phyloP scores from a whole-genome alignment of 2,329 filamentous ascomycete genomes.

The Cercospora canescens region DNA sequence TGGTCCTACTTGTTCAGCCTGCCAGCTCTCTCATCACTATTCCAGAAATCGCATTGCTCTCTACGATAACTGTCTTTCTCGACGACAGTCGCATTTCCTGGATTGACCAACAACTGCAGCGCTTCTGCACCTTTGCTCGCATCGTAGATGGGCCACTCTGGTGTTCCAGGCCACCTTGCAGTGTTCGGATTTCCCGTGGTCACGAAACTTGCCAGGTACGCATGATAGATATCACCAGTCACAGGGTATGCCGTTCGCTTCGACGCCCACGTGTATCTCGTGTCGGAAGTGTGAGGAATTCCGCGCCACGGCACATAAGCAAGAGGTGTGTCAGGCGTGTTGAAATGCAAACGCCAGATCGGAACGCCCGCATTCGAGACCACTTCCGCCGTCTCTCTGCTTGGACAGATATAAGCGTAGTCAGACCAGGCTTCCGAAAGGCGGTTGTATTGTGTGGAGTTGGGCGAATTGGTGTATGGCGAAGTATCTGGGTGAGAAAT shows the following conservation, averaged over 20 bases:
- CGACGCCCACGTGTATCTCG: constrained; percentile 18
- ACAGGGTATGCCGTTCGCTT: constrained; percentile 9
- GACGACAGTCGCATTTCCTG: constrained; percentile 16
- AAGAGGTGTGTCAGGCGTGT: constrained; percentile 12
- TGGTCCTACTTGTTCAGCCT: constrained; percentile 10
- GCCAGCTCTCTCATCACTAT: constrained; percentile 13
- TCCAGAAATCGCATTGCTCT: constrained; percentile 19
- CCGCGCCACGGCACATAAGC: constrained; percentile 14
- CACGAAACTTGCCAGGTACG: constrained; percentile 40
- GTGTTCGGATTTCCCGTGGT: constrained; percentile 39
- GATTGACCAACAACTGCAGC: constrained; percentile 16
- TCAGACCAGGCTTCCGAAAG: constrained; percentile 63
- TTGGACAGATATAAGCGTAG: constrained; percentile 65
- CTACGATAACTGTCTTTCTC: constrained; percentile 15
- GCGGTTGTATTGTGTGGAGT: constrained; percentile 52
- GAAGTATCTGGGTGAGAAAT: constrained; percentile 39
- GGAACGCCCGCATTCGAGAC: constrained; percentile 21
- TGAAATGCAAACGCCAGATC: constrained; percentile 18
- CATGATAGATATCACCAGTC: constrained; percentile 32
- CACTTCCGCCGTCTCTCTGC: constrained; percentile 59
- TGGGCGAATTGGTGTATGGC: constrained; percentile 42
- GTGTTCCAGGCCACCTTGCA: constrained; percentile 24
- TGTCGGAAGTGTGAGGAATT: constrained; percentile 19
- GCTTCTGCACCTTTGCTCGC: constrained; percentile 15
- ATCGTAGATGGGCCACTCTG: constrained; percentile 35